Evolutionary conservation across 169 alveolate species (phyloP).

Genomic region (Eimeria mitis): DNA sequence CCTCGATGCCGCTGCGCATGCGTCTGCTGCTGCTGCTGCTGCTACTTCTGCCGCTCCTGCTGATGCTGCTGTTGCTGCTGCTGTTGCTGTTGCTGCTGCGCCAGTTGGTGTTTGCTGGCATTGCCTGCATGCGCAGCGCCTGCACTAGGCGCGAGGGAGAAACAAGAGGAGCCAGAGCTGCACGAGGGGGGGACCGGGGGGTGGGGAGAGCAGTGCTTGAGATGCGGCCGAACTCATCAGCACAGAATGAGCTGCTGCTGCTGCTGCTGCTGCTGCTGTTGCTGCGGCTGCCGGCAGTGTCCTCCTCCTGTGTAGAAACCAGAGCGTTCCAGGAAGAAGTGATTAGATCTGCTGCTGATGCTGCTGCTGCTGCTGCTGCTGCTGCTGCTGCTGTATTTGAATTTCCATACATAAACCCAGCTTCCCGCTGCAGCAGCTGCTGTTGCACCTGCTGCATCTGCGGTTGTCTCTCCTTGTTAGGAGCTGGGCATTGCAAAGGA

Average conservation of each 20-base stretch:
- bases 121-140: slow-evolving; percentile 33
- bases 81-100: background rate
- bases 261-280: background rate
- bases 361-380: background rate
- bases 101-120: background rate
- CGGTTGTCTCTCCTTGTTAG: too few species aligned
- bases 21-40: too few species aligned
- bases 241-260: background rate
- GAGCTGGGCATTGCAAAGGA: background rate
- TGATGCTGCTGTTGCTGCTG: background rate
- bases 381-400: background rate
- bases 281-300: background rate
- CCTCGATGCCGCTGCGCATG: background rate
- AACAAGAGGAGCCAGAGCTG: slow-evolving; percentile 24
- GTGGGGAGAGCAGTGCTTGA: slow-evolving; percentile 17
- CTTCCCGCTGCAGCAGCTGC: background rate
- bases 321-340: background rate
- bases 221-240: background rate
- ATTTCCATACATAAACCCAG: background rate
- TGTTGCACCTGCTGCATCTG: background rate
- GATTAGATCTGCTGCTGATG: background rate
- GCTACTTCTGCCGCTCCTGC: background rate
- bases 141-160: slow-evolving; percentile 30
- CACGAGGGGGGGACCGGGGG: slow-evolving; percentile 23
- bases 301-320: background rate